Conservation (phyloP, 2,329 filamentous ascomycete genomes). For the Sordariomycetes sp. region DNA sequence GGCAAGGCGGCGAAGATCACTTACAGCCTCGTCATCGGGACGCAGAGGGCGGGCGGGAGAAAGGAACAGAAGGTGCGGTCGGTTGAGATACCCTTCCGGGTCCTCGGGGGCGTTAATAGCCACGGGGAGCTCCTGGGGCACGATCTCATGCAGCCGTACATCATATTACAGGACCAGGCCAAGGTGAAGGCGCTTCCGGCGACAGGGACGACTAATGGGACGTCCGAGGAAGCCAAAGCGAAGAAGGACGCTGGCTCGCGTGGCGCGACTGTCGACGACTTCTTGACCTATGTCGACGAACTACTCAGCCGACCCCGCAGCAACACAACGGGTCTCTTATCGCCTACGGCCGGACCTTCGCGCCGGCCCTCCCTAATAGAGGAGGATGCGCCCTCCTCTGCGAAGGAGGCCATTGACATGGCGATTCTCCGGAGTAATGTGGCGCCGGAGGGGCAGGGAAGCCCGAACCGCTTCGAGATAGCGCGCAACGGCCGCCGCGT, state of each 20-base stretch:
- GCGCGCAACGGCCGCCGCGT: slow-evolving; percentile 86
- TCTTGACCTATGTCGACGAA: slow-evolving; percentile 67
- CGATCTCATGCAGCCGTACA: slow-evolving; percentile 89
- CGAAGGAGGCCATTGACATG: slow-evolving; percentile 81
- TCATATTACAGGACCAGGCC: slow-evolving; percentile 77
- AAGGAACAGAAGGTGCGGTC: slow-evolving; percentile 77
- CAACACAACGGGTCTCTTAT: slow-evolving; percentile 53
- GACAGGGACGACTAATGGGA: slow-evolving; percentile 18
- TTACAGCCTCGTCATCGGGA: slow-evolving; percentile 85
- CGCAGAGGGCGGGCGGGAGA: slow-evolving; percentile 69
- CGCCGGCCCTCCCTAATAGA: slow-evolving; percentile 37
- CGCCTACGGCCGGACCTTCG: slow-evolving; percentile 52
- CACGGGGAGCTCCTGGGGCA: slow-evolving; percentile 84
- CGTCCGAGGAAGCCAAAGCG: not conserved
- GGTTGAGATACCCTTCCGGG: slow-evolving; percentile 86
- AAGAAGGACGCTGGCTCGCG: not conserved
- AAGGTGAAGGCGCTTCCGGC: slow-evolving; percentile 39
- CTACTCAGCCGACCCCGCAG: slow-evolving; percentile 51
- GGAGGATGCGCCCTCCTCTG: slow-evolving; percentile 47
- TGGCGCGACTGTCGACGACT: slow-evolving; percentile 50
- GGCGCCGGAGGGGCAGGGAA: slow-evolving; percentile 57
- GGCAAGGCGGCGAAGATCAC: slow-evolving; percentile 90
- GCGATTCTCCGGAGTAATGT: slow-evolving; percentile 78
- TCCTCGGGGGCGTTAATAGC: slow-evolving; percentile 84
- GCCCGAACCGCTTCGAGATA: slow-evolving; percentile 91